phyloP scores from a whole-genome alignment of 768 basidiomycete species.

The Rhodotorula diobovata region DNA sequence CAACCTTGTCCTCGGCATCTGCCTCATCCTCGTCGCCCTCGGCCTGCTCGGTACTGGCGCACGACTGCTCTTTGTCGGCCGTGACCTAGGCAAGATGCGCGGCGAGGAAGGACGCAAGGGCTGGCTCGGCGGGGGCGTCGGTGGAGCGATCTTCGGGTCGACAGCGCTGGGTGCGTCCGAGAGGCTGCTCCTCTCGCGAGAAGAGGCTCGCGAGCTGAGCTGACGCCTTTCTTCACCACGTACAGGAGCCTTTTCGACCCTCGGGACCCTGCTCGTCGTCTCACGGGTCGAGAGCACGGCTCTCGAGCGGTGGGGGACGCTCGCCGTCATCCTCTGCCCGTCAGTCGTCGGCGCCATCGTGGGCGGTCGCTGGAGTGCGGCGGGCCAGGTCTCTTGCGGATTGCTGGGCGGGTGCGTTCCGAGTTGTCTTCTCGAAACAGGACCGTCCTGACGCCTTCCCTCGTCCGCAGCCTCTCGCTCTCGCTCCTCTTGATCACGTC shows the following conservation, averaged over 20 bases:
- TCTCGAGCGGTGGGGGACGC: constrained; percentile 10
- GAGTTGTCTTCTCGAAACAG: too few species aligned
- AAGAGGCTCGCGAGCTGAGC: neutral
- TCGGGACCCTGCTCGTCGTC: constrained; percentile 12
- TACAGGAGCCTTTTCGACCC: neutral
- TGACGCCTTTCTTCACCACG: neutral
- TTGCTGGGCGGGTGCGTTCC: constrained; percentile 3
- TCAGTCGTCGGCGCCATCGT: constrained; percentile 2
- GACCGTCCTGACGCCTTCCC: neutral
- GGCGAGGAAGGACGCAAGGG: constrained; percentile 23
- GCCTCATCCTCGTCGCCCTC: constrained; percentile 16
- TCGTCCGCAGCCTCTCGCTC: constrained; percentile 3
- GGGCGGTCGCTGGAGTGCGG: constrained; percentile 13
- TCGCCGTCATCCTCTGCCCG: constrained; percentile 15
- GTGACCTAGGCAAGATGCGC: constrained; percentile 2
- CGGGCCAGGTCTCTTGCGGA: neutral
- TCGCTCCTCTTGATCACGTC: constrained; percentile 20
- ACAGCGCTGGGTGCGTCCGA: neutral
- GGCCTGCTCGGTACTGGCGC: neutral
- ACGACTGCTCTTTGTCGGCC: neutral
- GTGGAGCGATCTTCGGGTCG: constrained; percentile 10
- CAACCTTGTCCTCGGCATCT: constrained; percentile 16
- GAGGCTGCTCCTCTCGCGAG: neutral
- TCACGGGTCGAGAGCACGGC: neutral
- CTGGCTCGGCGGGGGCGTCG: constrained; percentile 22